Percentiles rank a stretch among this genome's conserved stretches.
Evolutionary conservation across 1,284 basidiomycete genomes (phyloP).

Genomic region (Psilocybe mexicana): DNA sequence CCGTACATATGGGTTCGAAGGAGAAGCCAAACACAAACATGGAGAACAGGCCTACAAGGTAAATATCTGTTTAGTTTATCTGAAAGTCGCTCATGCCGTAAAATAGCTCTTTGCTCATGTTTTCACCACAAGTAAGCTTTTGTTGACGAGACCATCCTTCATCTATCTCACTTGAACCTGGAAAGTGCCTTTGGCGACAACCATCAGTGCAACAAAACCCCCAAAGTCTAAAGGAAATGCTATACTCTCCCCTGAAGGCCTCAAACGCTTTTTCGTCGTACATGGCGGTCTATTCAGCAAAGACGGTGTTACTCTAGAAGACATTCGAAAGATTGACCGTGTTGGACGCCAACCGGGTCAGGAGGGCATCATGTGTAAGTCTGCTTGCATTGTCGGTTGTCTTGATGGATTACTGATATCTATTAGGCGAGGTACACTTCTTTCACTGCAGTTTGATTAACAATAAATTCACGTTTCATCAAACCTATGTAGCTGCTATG

Average conservation of each 20-base stretch:
- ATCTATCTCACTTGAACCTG: slow-evolving; percentile 3
- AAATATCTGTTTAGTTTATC: slow-evolving; percentile 3
- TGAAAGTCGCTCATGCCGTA: slow-evolving; percentile 6
- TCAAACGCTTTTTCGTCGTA: slow-evolving; percentile 93
- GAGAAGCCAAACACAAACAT: slow-evolving; percentile 94
- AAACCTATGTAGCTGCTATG: slow-evolving; percentile 58
- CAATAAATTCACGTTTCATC: slow-evolving; percentile 3
- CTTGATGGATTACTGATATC: slow-evolving; percentile 2
- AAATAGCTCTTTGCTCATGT: slow-evolving; percentile 85
- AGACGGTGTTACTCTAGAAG: slow-evolving; percentile 91
- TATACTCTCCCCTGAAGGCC: slow-evolving; percentile 83
- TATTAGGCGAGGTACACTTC: slow-evolving; percentile 54
- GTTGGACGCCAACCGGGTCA: slow-evolving; percentile 92
- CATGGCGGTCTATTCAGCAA: slow-evolving; percentile 97
- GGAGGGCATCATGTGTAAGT: slow-evolving; percentile 92
- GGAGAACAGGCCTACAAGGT: slow-evolving; percentile 91
- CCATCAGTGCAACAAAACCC: slow-evolving; percentile 74
- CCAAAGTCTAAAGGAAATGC: slow-evolving; percentile 47
- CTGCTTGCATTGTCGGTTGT: background rate
- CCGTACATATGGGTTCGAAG: slow-evolving; percentile 91
- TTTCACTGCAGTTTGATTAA: background rate
- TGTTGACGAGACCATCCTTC: background rate
- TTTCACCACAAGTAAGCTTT: slow-evolving; percentile 79
- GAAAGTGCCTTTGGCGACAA: slow-evolving; percentile 86
- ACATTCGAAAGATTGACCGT: slow-evolving; percentile 86